Base-by-base conservation (phyloP, 805 yeast species). In the Tetrapisispora iriomotensis region DNA sequence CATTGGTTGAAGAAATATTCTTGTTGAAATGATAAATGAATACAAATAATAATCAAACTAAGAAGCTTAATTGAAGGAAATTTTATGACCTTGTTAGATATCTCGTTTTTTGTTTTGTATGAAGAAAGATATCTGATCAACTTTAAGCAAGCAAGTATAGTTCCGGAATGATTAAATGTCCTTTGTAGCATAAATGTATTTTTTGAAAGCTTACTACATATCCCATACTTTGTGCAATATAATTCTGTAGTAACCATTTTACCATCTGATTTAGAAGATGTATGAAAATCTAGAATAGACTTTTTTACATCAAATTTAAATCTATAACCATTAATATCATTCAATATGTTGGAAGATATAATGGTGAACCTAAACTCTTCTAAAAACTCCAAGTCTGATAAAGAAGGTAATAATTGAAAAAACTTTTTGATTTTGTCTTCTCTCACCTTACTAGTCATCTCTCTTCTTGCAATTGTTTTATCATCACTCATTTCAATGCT, bases 311-410 rank as follows among this genome's bases (percentile, higher is more conserved):
- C 43, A 41, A 45, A 38, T 10, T 46, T 40, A 44, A 53, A 25
- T 52, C 56, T 36, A 51, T 56, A 27, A 50, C 47, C 29, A 58
- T 61, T 23, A 56, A 61, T 35, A 44, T 64, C 69, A 39, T 68
- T 69, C 25, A 75, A 50, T 15, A 74, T 54, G 39, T 67, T 71
- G 7, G 76, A 70, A 4, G 76, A 66, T 6, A 74, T 65, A 2
- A 75, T 51, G 3, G 63, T 53, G 49, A 74, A 75, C 34, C 73
- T 65, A 45, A 74, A 71, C 45, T 73, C 73, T 41, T 75, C 80
- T 21, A 63, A 45, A 46, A 74, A 75, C 24, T 44, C 45, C 21
- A 43, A 43, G 23, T 45, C 15, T 12, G 18, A 25, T 14, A 15
- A 7, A n/a, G 6, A 6, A 2, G 35, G 35, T 10, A 30, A 20